Evolutionary conservation across 2,329 filamentous ascomycete genomes (phyloP).

Genomic region (Paecilomyces dactylethromorphus): DNA sequence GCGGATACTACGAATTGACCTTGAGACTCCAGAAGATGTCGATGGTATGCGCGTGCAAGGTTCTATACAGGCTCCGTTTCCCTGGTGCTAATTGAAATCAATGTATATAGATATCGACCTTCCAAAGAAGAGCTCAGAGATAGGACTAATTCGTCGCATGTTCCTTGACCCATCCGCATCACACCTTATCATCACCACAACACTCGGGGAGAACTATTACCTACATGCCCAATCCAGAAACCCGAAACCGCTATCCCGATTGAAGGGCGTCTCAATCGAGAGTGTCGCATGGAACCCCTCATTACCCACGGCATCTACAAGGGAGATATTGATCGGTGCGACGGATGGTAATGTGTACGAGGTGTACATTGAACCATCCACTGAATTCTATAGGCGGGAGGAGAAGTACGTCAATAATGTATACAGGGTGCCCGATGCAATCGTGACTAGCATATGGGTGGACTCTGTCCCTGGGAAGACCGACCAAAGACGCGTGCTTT

Average conservation of each 20-base stretch:
- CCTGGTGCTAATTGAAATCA: slow-evolving; percentile 11
- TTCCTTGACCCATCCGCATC: slow-evolving; percentile 97
- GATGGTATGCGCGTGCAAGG: slow-evolving; percentile 54
- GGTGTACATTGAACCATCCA: slow-evolving; percentile 86
- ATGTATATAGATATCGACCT: slow-evolving; percentile 78
- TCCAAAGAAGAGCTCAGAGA: slow-evolving; percentile 83
- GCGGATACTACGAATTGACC: slow-evolving; percentile 85
- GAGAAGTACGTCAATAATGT: slow-evolving; percentile 85
- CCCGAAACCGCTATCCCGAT: slow-evolving; percentile 69
- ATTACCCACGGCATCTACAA: slow-evolving; percentile 82
- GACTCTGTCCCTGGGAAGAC: slow-evolving; percentile 63
- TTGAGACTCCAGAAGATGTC: slow-evolving; percentile 90
- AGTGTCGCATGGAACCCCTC: slow-evolving; percentile 93
- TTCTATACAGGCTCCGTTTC: background rate
- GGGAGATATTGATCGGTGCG: slow-evolving; percentile 86
- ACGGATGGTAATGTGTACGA: slow-evolving; percentile 96
- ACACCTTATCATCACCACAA: slow-evolving; percentile 85
- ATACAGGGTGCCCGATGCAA: slow-evolving; percentile 73
- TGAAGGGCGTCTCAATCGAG: slow-evolving; percentile 84
- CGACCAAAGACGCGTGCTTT: slow-evolving; percentile 69
- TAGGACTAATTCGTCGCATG: slow-evolving; percentile 88
- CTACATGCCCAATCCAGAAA: slow-evolving; percentile 91
- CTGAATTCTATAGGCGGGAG: slow-evolving; percentile 91
- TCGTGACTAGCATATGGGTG: slow-evolving; percentile 79
- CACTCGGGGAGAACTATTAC: slow-evolving; percentile 93